Evolutionary conservation across 768 basidiomycete species (phyloP), one percentile per base, ranked within the genome.

Genomic region (Suillus hirtellus): DNA sequence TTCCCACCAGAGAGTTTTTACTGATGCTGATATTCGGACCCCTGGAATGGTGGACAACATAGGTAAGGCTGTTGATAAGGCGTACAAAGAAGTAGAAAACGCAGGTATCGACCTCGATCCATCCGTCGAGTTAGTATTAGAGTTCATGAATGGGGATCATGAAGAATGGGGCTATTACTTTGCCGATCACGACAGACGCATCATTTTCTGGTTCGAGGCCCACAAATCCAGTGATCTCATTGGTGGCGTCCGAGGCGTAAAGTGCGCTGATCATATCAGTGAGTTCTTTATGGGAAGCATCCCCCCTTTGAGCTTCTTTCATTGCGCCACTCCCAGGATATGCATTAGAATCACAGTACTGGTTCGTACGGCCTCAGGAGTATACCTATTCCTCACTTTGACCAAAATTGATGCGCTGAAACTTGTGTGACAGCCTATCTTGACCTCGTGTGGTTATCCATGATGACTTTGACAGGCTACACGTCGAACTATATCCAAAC

Each of bases 281-380:
- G 52, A 53, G 52, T 53, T 34, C 5, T 52, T 34, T 19, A 19
- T 31, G 34, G 6, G 19, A 7, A 35, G 11, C n/a, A n/a, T n/a
- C 4, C 19, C 19, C 19, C 34, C 34, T n/a, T 35, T 11, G 19
- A 34, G 19, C 52, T 35, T 12, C 19, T 53, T 53, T n/a, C 31
- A 34, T 35, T n/a, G 19, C 19, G 11, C 5, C 11, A 8, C 19
- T 34, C 34, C 19, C 6, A 53, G 52, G 52, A 31, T 53, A 53
- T n/a, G 35, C 52, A n/a, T 10, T 53, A 53, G 52, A 53, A n/a
- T 53, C 52, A n/a, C 52, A 53, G 19, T 53, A 53, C 52, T 53
- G 52, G 52, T 53, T 53, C 52, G 52, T 53, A 7, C 19, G 19
- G 19, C 19, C 52, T 35, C 19, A 34, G 8, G 34, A 35, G 52